Percentiles rank a stretch among this genome's conserved stretches.
These are phyloP conservation scores for Calonectria pseudoturangicola DNA, from an alignment of 2,329 filamentous ascomycete species.

Conservation along the genomic window DNA sequence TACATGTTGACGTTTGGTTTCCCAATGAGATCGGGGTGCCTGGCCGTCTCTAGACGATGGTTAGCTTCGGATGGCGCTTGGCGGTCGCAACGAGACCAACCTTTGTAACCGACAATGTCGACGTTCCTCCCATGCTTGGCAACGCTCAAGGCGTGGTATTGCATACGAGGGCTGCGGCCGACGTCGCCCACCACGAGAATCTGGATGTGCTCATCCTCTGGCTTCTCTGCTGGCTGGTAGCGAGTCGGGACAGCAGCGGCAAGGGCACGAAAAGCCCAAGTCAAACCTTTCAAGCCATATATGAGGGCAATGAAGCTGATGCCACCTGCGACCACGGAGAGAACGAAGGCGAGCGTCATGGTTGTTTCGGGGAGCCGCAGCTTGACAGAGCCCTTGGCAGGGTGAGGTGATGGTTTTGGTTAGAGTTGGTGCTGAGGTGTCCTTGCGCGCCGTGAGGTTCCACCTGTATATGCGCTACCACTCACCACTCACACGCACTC, in stretches of 20 bases:
- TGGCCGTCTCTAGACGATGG: slow-evolving; percentile 79
- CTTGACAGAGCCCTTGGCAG: slow-evolving; percentile 41
- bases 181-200: slow-evolving; percentile 96
- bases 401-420: slow-evolving; percentile 31
- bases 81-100: slow-evolving; percentile 63
- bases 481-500: neutral
- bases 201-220: slow-evolving; percentile 74
- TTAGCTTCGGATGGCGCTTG: slow-evolving; percentile 34
- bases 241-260: slow-evolving; percentile 58
- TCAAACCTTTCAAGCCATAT: slow-evolving; percentile 47
- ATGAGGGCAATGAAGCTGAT: slow-evolving; percentile 58
- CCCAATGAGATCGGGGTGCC: slow-evolving; percentile 84
- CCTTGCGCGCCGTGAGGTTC: slow-evolving; percentile 34
- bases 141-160: slow-evolving; percentile 96
- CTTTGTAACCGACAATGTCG: slow-evolving; percentile 90
- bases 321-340: slow-evolving; percentile 60
- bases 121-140: slow-evolving; percentile 87
- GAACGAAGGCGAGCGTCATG: slow-evolving; percentile 56
- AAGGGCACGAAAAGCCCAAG: slow-evolving; percentile 52
- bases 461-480: slow-evolving; percentile 25
- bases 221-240: slow-evolving; percentile 59
- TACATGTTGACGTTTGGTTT: slow-evolving; percentile 83
- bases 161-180: slow-evolving; percentile 96
- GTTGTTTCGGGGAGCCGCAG: slow-evolving; percentile 34
- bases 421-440: slow-evolving; percentile 33